Conservation (phyloP, 164 flowering plant species). For the Tinospora cordifolia region DNA sequence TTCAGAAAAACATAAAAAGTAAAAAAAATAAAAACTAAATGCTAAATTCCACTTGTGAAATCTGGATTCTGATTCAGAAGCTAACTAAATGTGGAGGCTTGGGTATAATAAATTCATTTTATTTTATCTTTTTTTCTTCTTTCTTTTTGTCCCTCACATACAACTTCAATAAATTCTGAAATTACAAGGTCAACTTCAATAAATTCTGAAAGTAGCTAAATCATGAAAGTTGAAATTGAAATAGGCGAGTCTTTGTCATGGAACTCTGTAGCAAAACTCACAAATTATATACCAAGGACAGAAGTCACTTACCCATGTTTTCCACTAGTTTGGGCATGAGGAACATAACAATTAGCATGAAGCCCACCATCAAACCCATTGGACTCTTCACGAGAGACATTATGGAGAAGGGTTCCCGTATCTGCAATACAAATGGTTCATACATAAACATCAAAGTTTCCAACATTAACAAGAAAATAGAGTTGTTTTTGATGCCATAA, state of each 20-base stretch:
- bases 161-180: no score
- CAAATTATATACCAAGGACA: background rate
- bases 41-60: no score
- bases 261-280: background rate
- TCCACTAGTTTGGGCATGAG: conserved; percentile 89
- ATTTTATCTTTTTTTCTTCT: background rate
- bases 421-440: conserved; percentile 36
- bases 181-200: no score
- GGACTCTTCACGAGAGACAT: conserved; percentile 89
- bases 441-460: background rate
- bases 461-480: background rate
- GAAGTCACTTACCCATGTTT: conserved; percentile 60
- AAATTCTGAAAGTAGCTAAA: background rate
- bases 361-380: conserved; percentile 98
- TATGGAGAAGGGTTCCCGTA: conserved; percentile 74
- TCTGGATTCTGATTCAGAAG: no score
- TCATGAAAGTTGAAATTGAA: background rate
- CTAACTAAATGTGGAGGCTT: no score
- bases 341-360: conserved; percentile 83
- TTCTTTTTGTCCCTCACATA: no score
- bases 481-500: background rate
- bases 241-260: no score
- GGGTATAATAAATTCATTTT: background rate
- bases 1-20: no score
- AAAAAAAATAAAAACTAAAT: no score